Conservation (phyloP, 441 rosid genomes). For the Gossypium davidsonii region DNA sequence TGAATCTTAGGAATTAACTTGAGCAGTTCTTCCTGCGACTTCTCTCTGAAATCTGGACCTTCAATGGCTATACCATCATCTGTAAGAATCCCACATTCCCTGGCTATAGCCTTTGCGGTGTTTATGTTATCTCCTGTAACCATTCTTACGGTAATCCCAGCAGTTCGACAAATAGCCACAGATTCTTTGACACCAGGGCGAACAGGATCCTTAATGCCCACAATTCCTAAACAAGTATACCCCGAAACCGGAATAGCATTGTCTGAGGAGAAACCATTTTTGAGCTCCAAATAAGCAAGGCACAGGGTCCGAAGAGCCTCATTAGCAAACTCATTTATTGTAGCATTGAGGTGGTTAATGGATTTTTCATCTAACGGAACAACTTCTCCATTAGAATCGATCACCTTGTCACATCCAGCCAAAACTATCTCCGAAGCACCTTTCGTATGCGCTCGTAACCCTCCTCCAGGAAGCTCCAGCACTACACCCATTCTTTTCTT, state of each 20-base stretch:
- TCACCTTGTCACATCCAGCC: constrained; percentile 51
- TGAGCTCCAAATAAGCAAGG: constrained; percentile 51
- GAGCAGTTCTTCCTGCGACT: constrained; percentile 52
- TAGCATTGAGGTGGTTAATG: constrained; percentile 33
- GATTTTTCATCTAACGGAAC: constrained; percentile 51
- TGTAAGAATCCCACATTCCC: constrained; percentile 71
- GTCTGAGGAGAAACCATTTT: constrained; percentile 41
- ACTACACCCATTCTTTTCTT: constrained; percentile 81
- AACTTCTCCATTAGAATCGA: constrained; percentile 49
- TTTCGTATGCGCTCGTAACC: constrained; percentile 47
- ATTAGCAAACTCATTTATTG: constrained; percentile 55
- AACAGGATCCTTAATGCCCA: constrained; percentile 72
- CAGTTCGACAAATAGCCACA: constrained; percentile 54
- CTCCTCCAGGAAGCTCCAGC: constrained; percentile 54
- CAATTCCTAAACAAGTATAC: constrained; percentile 62
- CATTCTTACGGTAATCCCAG: constrained; percentile 67
- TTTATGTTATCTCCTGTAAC: constrained; percentile 72
- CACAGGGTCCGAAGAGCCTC: constrained; percentile 78
- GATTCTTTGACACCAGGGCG: constrained; percentile 74
- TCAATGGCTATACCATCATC: constrained; percentile 63
- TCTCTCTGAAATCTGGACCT: constrained; percentile 69
- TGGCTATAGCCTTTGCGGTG: constrained; percentile 74
- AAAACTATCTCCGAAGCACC: constrained; percentile 72
- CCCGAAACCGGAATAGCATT: constrained; percentile 57
- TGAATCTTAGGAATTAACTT: constrained; percentile 77